These are phyloP conservation scores for Panicum miliaceum DNA, from an alignment of 176 grass and related monocot genomes.

Conservation along the genomic window DNA sequence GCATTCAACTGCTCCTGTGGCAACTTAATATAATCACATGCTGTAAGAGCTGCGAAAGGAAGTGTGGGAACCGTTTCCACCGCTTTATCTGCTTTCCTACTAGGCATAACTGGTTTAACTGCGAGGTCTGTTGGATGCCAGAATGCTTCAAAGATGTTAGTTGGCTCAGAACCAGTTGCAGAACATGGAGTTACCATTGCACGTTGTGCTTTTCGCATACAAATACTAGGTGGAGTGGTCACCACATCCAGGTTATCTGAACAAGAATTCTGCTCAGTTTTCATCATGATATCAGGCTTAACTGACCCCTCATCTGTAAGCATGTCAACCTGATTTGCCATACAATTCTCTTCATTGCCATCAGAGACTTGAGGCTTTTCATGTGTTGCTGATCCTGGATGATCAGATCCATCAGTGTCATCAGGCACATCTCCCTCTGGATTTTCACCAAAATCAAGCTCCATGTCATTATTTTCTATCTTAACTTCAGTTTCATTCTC, in stretches of 20 bases:
- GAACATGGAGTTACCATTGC: constrained; percentile 58
- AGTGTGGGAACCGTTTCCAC: constrained; percentile 52
- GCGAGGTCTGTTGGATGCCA: constrained; percentile 93
- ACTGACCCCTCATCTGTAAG: constrained; percentile 55
- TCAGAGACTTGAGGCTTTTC: constrained; percentile 61
- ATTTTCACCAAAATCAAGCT: constrained; percentile 96
- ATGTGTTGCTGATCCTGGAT: constrained; percentile 46
- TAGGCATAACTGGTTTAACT: constrained; percentile 98
- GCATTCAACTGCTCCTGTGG: constrained; percentile 75
- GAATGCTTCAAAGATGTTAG: constrained; percentile 70
- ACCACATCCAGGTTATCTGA: constrained; percentile 58
- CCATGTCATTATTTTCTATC: constrained; percentile 93
- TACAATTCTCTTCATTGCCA: constrained; percentile 61
- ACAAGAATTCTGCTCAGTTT: constrained; percentile 55
- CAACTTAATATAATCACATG: constrained; percentile 81
- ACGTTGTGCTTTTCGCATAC: constrained; percentile 68
- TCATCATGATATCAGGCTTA: constrained; percentile 49
- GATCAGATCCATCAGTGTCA: constrained; percentile 73
- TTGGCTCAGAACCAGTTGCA: constrained; percentile 63
- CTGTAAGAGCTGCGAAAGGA: constrained; percentile 75
- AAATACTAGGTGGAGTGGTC: constrained; percentile 63
- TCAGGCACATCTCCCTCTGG: constrained; percentile 75
- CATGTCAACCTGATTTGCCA: constrained; percentile 61
- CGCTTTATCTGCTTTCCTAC: constrained; percentile 81
- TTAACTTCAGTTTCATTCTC: constrained; percentile 76